A percentile compares a stretch with the other conserved stretches of the same genome.
phyloP scores from a whole-genome alignment of 179 eudicot genomes.

The Dionaea muscipula region DNA sequence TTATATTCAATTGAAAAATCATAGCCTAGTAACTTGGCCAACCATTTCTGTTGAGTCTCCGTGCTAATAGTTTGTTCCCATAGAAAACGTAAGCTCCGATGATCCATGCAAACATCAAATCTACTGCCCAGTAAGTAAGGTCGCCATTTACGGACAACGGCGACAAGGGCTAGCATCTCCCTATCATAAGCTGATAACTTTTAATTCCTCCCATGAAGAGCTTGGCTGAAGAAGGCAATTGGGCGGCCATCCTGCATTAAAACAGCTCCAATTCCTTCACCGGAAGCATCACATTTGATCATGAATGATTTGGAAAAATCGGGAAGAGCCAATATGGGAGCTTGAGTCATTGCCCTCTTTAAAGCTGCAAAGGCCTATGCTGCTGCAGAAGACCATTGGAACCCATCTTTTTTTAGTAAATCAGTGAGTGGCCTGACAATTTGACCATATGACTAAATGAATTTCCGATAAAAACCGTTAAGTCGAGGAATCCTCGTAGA shows the following conservation, averaged over 20 bases:
- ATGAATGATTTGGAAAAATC: not conserved
- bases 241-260: constrained; percentile 1
- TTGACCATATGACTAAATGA: not conserved
- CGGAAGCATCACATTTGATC: not conserved
- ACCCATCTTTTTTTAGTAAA: too few species aligned
- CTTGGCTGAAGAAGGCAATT: too few species aligned
- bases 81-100: not conserved
- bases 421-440: not conserved
- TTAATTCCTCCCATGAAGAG: too few species aligned
- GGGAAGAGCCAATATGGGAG: not conserved
- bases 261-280: constrained; percentile 1
- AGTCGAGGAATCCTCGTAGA: too few species aligned
- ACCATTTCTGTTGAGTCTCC: constrained; percentile 10
- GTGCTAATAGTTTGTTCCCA: too few species aligned
- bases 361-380: not conserved
- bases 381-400: not conserved
- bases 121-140: not conserved
- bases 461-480: too few species aligned
- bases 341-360: not conserved
- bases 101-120: too few species aligned
- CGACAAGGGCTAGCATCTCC: too few species aligned
- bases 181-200: constrained; percentile 1
- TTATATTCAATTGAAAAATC: too few species aligned
- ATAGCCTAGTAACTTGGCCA: constrained; percentile 5
- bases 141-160: not conserved